Conservation (phyloP, 1,284 basidiomycete species). For the Leccinum pachyderme region DNA sequence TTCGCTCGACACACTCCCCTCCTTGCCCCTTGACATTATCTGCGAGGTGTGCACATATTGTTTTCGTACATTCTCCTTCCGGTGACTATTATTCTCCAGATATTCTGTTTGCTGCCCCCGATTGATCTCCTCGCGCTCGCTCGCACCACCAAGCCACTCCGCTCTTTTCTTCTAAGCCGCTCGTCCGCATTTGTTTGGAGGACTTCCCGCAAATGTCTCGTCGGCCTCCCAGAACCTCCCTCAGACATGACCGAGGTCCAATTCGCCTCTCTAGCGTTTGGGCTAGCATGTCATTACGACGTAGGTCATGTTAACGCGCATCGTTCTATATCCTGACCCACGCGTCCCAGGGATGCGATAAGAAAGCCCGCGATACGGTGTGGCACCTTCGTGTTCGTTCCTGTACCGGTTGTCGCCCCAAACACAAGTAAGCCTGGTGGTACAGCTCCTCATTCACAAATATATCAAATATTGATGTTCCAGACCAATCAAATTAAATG, state of each 20-base stretch:
- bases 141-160: constrained; percentile 30
- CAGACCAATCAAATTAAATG: constrained; percentile 22
- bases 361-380: constrained; percentile 28
- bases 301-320: constrained; percentile 5
- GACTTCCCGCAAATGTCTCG: constrained; percentile 26
- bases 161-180: constrained; percentile 27
- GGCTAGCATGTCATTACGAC: constrained; percentile 27
- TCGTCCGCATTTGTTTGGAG: constrained; percentile 29
- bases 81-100: constrained; percentile 14
- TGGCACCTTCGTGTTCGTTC: constrained; percentile 34
- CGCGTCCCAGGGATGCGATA: constrained; percentile 24
- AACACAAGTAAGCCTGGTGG: constrained; percentile 23
- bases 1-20: constrained; percentile 23
- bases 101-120: constrained; percentile 29
- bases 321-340: constrained; percentile 4
- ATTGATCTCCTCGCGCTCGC: constrained; percentile 32
- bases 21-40: constrained; percentile 25
- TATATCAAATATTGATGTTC: background rate
- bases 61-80: background rate
- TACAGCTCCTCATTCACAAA: background rate
- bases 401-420: constrained; percentile 25
- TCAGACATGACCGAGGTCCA: constrained; percentile 31
- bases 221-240: constrained; percentile 31
- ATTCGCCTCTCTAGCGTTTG: constrained; percentile 36
- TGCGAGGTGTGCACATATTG: constrained; percentile 18